Base-by-base conservation (phyloP, 148 eudicot genomes). In the Rhododendron vialii region DNA sequence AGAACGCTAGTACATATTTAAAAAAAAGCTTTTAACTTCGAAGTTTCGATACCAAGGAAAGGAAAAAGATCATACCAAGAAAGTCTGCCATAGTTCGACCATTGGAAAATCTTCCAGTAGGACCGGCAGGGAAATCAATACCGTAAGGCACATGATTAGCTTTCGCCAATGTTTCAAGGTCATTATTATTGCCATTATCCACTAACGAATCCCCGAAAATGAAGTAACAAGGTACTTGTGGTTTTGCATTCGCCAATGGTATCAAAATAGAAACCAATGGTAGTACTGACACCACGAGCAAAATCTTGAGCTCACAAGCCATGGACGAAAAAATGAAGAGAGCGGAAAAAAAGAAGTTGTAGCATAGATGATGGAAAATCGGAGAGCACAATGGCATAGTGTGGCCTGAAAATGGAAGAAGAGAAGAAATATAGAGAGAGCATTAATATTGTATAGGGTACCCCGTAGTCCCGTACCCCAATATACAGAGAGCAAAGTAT, bases 171-270 rank as follows among this genome's bases (percentile, higher is more conserved):
- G 87, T 75, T 45, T 8, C 15, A 63, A 89, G 86, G 20, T 1
- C 12, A 84, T 92, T 90, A 85, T 92, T 92, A 47, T 92, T 92
- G 7, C 93, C 93, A 61, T 80, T 83, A 83, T 92, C 93, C 0
- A 86, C 63, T 18, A 79, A 55, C 15, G 93, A 91, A 55, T 91
- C 93, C 84, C 91, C 92, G 2, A 92, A 86, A 11, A 92, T 81
- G 86, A 90, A 92, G 79, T 69, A 82, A 71, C 92, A 92, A 6
- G 91, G 92, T 14, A 91, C 92, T 47, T 87, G 91, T 12, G 89
- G 84, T 67, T 55, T 24, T 38, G 30, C 83, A n/a, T 55, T 2
- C 61, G 15, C 38, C 57, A 78, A n/a, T 63, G 75, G 75, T 18
- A 14, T 18, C 61, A 83, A 83, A 3, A 24, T 63, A 24, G 84